Base-by-base conservation (phyloP, 805 yeast species). In the Hanseniaspora guilliermondii region DNA sequence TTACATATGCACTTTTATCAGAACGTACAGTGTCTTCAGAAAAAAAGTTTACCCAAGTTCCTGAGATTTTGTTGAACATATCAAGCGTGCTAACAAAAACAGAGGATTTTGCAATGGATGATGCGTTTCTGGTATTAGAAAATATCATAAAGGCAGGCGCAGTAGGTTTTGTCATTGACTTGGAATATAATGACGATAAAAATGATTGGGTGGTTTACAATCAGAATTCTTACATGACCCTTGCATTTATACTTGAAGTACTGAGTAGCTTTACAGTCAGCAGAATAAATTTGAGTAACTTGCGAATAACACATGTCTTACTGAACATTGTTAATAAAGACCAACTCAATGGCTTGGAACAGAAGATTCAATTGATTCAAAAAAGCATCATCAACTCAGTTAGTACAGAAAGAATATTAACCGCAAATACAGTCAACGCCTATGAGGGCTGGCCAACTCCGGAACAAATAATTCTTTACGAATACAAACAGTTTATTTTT, bases 1-100 rank as follows among this genome's bases (percentile, higher is more conserved):
- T 52, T 5, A 44, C 49, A 16, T 44, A 44, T 44, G 55, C 55
- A 12, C 45, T 52, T 9, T 19, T 52, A 2, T 52, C 55, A 2
- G 49, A 52, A 44, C 33, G 41, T 36, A n/a, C 33, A 1, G 17
- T 52, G 2, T 6, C 30, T 14, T 17, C 49, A n/a, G 38, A 44
- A 2, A 6, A 17, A 11, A 16, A n/a, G 8, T 37, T 25, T 36
- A 14, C 7, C 5, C 9, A 36, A 9, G 39, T 37, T 14, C 55
- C 55, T 3, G 45, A 33, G 9, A 21, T 44, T 2, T 21, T 52
- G n/a, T 11, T 52, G 2, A 44, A 52, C 24, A 30, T 52, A 24
- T 44, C 45, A 1, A 52, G 55, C 21, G 19, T 52, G 3, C 3
- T 52, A n/a, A 12, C 6, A 9, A 5, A 35, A 3, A 3, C 27